Conservation (phyloP, 1,139 yeast genomes). For the Magnusiomyces sp. region DNA sequence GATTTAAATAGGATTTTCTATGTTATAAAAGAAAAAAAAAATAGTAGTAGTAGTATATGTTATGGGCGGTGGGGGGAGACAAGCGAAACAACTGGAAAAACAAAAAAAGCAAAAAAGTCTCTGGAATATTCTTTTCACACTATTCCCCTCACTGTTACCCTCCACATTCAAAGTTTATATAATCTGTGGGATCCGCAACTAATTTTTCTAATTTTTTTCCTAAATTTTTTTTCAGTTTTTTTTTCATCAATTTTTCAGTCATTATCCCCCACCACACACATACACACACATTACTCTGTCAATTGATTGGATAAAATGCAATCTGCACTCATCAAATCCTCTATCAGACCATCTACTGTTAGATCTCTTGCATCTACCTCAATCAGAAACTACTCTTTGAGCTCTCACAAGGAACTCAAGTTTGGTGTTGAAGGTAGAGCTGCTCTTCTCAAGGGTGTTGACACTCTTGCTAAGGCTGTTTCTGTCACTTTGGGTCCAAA, state of each 20-base stretch:
- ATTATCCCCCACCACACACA: background rate
- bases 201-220: slow-evolving; percentile 6
- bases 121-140: slow-evolving; percentile 1
- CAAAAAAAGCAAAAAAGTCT: background rate
- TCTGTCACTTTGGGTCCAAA: slow-evolving; percentile 97
- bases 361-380: slow-evolving; percentile 7
- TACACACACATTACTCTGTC: background rate
- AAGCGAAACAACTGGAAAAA: background rate
- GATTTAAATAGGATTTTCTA: too few relatives aligned
- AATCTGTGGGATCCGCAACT: background rate
- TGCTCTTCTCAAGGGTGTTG: slow-evolving; percentile 90
- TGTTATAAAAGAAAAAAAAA: background rate
- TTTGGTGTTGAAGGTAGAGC: slow-evolving; percentile 99
- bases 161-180: background rate
- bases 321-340: slow-evolving; percentile 15
- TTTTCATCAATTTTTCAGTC: background rate
- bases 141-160: background rate
- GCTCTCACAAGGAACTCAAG: slow-evolving; percentile 87
- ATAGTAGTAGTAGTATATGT: too few relatives aligned
- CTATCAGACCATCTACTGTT: slow-evolving; percentile 17
- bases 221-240: slow-evolving; percentile 5
- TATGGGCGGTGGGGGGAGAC: too few relatives aligned
- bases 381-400: slow-evolving; percentile 30
- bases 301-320: slow-evolving; percentile 7
- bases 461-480: slow-evolving; percentile 93